phyloP scores from a whole-genome alignment of 1,139 yeast genomes.

The Saccharomyces hybrid region DNA sequence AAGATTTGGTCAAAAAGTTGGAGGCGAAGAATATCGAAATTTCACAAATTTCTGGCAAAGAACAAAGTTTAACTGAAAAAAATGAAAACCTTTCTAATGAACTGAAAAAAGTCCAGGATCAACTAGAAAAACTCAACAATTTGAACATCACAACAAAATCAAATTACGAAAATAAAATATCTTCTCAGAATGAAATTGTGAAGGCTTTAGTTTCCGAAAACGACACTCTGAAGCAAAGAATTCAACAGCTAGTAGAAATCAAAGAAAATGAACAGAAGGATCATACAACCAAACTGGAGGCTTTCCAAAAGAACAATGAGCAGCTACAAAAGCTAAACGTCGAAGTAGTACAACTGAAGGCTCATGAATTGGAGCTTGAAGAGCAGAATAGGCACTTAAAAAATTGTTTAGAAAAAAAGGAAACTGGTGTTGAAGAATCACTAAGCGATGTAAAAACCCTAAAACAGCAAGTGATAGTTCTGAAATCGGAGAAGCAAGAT shows the following conservation, averaged over 20 bases:
- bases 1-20: constrained; percentile 16
- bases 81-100: constrained; percentile 7
- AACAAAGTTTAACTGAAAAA: constrained; percentile 5
- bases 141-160: constrained; percentile 11
- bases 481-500: constrained; percentile 23
- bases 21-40: constrained; percentile 11
- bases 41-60: constrained; percentile 6
- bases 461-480: constrained; percentile 17
- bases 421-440: constrained; percentile 15
- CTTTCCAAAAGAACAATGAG: constrained; percentile 21
- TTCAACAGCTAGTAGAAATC: constrained; percentile 16
- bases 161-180: constrained; percentile 26
- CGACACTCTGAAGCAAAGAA: constrained; percentile 17
- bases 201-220: constrained; percentile 22
- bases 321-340: constrained; percentile 28
- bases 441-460: constrained; percentile 15
- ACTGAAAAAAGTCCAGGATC: constrained; percentile 1
- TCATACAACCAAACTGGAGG: constrained; percentile 12
- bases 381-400: constrained; percentile 26
- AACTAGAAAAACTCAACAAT: constrained; percentile 1
- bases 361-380: constrained; percentile 28
- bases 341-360: constrained; percentile 29
- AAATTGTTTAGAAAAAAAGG: constrained; percentile 15
- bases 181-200: constrained; percentile 22
- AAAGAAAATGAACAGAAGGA: constrained; percentile 15